phyloP scores from a whole-genome alignment of 306 rosid genomes.

The Vigna angularis region DNA sequence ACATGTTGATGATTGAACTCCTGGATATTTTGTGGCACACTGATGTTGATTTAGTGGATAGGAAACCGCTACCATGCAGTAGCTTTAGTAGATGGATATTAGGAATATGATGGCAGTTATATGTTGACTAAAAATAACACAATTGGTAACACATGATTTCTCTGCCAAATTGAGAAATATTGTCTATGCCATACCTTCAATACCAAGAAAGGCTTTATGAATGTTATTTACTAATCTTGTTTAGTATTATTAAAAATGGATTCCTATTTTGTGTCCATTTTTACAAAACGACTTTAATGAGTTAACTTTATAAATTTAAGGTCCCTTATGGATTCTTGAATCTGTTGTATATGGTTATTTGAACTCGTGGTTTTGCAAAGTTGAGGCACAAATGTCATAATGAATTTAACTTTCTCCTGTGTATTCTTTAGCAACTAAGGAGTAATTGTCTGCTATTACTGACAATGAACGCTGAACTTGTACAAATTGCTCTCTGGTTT shows the following conservation, averaged over 20 bases:
- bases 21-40: not conserved
- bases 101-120: not conserved
- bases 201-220: not conserved
- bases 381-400: not conserved
- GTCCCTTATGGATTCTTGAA: not conserved
- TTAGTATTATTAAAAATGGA: conserved; percentile 5
- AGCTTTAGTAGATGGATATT: not conserved
- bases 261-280: not conserved
- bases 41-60: conserved; percentile 13
- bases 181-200: not conserved
- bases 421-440: not conserved
- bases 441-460: not conserved
- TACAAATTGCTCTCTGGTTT: conserved; percentile 18
- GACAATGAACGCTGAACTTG: not conserved
- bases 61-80: conserved; percentile 16
- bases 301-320: conserved; percentile 1
- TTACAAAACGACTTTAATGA: not conserved
- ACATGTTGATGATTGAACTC: not conserved
- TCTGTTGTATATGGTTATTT: not conserved
- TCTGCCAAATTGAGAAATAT: not conserved
- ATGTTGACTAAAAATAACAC: not conserved
- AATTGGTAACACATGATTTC: not conserved
- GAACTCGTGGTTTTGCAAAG: conserved; percentile 20
- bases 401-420: not conserved
- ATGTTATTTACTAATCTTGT: conserved; percentile 6